Evolutionary conservation across 106 monocot genomes (phyloP).

Genomic region (Acorus calamus): DNA sequence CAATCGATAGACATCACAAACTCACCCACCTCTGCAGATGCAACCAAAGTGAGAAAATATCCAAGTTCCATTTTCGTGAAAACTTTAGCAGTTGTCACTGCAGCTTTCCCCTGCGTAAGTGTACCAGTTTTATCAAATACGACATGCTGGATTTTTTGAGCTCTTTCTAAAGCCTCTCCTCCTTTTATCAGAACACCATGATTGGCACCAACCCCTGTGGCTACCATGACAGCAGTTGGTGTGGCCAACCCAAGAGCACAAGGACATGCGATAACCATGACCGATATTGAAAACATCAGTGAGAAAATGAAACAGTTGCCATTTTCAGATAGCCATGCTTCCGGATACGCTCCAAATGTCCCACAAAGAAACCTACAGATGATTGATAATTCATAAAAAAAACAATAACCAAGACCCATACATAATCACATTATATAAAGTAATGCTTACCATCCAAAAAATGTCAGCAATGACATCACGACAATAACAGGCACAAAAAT

Average conservation of each 20-base stretch:
- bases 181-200: slow-evolving; percentile 94
- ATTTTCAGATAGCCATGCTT: slow-evolving; percentile 56
- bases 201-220: slow-evolving; percentile 88
- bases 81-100: slow-evolving; percentile 51
- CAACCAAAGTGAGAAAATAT: slow-evolving; percentile 72
- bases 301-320: slow-evolving; percentile 88
- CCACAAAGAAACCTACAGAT: slow-evolving; percentile 77
- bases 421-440: neutral
- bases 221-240: slow-evolving; percentile 98
- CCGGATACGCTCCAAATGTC: slow-evolving; percentile 69
- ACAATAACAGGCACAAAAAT: slow-evolving; percentile 89
- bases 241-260: slow-evolving; percentile 98
- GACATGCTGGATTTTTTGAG: slow-evolving; percentile 58
- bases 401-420: slow-evolving; percentile 7
- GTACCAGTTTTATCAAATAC: slow-evolving; percentile 98
- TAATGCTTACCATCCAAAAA: slow-evolving; percentile 62
- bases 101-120: slow-evolving; percentile 83
- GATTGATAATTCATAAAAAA: neutral
- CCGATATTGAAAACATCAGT: slow-evolving; percentile 96
- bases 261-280: slow-evolving; percentile 94
- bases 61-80: slow-evolving; percentile 64
- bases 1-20: neutral
- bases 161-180: slow-evolving; percentile 93
- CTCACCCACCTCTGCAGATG: slow-evolving; percentile 81
- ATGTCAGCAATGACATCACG: slow-evolving; percentile 56